Evolutionary conservation across 768 basidiomycete genomes (phyloP).

Genomic region (Lepiota venenata): DNA sequence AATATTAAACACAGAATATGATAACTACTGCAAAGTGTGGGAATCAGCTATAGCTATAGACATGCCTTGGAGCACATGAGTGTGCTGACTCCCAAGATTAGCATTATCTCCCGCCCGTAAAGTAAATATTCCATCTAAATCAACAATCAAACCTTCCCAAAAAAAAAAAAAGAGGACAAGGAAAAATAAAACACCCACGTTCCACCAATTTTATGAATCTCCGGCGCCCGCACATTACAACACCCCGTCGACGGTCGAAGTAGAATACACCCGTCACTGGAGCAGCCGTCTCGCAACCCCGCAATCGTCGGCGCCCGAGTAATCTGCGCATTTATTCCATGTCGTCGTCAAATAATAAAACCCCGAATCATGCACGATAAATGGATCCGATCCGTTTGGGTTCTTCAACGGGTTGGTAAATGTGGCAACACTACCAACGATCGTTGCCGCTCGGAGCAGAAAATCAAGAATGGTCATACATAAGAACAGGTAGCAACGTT

Average conservation of each 20-base stretch:
- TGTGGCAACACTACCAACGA: too few species aligned
- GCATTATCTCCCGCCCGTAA: background rate
- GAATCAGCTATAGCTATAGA: too few species aligned
- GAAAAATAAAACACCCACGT: constrained; percentile 21
- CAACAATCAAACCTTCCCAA: constrained; percentile 6
- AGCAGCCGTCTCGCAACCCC: constrained; percentile 13
- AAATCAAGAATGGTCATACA: too few species aligned
- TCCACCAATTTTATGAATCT: constrained; percentile 21
- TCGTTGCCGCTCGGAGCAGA: too few species aligned
- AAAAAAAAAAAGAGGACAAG: constrained; percentile 19
- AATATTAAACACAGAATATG: background rate
- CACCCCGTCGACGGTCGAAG: constrained; percentile 14
- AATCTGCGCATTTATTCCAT: constrained; percentile 17
- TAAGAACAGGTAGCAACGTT: too few species aligned
- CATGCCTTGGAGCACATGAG: too few species aligned
- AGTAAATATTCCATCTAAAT: constrained; percentile 9
- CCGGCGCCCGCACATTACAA: constrained; percentile 12
- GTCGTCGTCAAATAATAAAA: constrained; percentile 19
- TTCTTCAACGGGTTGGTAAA: constrained; percentile 15
- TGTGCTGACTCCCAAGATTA: background rate
- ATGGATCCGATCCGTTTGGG: constrained; percentile 17
- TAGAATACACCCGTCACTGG: constrained; percentile 14
- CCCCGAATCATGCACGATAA: constrained; percentile 10
- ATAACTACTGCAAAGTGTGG: too few species aligned
- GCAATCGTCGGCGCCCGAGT: constrained; percentile 16